A percentile compares a stretch with the other conserved stretches of the same genome.
Evolutionary conservation across 805 yeast genomes (phyloP).

Genomic region (Yamadazyma akitaensis): DNA sequence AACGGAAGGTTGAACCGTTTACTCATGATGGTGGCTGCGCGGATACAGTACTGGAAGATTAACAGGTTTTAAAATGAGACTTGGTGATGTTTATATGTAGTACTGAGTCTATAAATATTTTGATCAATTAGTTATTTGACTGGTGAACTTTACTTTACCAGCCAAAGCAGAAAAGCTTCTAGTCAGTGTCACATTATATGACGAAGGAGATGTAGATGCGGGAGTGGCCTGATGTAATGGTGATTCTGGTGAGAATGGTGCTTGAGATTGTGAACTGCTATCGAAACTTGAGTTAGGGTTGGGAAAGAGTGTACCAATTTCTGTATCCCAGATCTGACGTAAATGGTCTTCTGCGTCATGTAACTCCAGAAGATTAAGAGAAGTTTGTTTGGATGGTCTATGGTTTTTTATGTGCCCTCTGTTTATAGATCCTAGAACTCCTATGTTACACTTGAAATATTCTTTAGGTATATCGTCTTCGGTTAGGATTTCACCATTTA

Average conservation of each 20-base stretch:
- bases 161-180: conserved; percentile 11
- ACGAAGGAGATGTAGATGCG: conserved; percentile 1
- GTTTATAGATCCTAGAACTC: conserved; percentile 27
- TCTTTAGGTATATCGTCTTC: not conserved
- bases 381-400: not conserved
- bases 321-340: not conserved
- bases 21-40: conserved; percentile 3
- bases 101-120: no score
- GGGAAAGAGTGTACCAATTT: not conserved
- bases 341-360: not conserved
- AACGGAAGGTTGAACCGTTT: conserved; percentile 40
- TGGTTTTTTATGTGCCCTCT: conserved; percentile 8
- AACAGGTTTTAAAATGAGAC: not conserved
- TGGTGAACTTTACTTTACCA: conserved; percentile 7
- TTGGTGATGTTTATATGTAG: not conserved
- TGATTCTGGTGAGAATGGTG: not conserved
- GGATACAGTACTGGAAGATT: not conserved
- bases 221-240: not conserved
- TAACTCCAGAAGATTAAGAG: not conserved
- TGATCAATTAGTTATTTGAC: not conserved
- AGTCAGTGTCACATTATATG: conserved; percentile 9
- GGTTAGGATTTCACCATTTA: conserved; percentile 1
- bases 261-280: not conserved
- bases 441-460: conserved; percentile 17
- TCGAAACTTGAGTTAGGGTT: not conserved